Conservation (phyloP, 1,139 yeast genomes). For the Pichia sp. region DNA sequence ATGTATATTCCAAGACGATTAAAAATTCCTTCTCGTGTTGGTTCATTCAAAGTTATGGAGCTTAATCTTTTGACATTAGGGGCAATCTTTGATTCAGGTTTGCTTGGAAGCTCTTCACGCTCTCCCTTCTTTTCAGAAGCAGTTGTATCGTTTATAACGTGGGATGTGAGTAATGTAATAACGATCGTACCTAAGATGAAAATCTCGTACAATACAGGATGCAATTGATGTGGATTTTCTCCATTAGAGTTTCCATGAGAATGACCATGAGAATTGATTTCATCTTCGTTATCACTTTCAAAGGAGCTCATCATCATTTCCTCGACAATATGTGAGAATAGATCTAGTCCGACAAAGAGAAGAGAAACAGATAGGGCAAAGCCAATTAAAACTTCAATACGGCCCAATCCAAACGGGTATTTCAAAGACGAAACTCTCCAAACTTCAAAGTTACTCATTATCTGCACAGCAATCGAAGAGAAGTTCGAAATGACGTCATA, state of each 20-base stretch:
- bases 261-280: conserved; percentile 29
- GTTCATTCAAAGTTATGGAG: conserved; percentile 29
- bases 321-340: conserved; percentile 79
- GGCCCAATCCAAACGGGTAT: conserved; percentile 86
- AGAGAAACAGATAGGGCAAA: conserved; percentile 83
- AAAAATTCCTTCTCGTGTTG: conserved; percentile 13
- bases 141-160: conserved; percentile 2
- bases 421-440: conserved; percentile 84
- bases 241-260: conserved; percentile 18
- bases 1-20: not conserved
- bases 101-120: not conserved
- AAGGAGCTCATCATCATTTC: conserved; percentile 49
- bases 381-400: conserved; percentile 82
- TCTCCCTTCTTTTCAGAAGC: conserved; percentile 14
- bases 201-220: conserved; percentile 26
- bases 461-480: conserved; percentile 65
- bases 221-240: not conserved
- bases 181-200: conserved; percentile 29
- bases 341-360: conserved; percentile 86
- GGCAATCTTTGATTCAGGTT: not conserved
- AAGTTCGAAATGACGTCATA: conserved; percentile 83
- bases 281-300: conserved; percentile 36
- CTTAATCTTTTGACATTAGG: conserved; percentile 25
- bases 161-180: conserved; percentile 22
- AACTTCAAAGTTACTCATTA: conserved; percentile 83